Evolutionary conservation across 1,139 yeast species (phyloP).

Genomic region (Yamadazyma triangularis): DNA sequence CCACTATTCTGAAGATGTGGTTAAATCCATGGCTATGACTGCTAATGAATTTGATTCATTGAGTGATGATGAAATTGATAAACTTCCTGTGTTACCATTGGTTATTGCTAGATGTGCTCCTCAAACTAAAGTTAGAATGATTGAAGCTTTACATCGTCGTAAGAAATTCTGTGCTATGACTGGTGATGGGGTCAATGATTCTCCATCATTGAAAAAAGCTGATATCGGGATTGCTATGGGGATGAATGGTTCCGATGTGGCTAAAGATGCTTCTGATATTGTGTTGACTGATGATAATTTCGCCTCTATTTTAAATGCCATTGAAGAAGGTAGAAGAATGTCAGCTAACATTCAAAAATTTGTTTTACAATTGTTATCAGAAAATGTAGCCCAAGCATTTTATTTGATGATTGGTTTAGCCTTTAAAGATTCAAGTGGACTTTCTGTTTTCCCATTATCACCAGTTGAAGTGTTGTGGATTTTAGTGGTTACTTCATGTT

Average conservation of each 20-base stretch:
- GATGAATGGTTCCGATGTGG: conserved; percentile 93
- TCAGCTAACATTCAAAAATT: conserved; percentile 76
- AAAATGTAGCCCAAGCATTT: conserved; percentile 74
- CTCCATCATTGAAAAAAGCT: conserved; percentile 94
- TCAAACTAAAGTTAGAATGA: conserved; percentile 91
- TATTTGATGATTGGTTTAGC: conserved; percentile 70
- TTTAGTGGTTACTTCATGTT: conserved; percentile 72
- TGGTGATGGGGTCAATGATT: conserved; percentile 98
- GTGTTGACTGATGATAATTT: conserved; percentile 81
- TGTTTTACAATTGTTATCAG: conserved; percentile 73
- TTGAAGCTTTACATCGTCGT: conserved; percentile 83
- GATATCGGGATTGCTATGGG: conserved; percentile 97
- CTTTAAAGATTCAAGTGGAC: conserved; percentile 54
- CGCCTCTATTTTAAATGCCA: conserved; percentile 71
- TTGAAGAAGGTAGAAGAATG: conserved; percentile 84
- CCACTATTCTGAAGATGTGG: conserved; percentile 59
- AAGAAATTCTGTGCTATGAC: conserved; percentile 97
- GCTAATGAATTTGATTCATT: conserved; percentile 96
- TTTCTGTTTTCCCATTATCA: conserved; percentile 71
- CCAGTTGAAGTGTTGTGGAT: conserved; percentile 83
- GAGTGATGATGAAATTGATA: conserved; percentile 89
- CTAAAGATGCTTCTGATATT: conserved; percentile 94
- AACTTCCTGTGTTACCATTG: conserved; percentile 65
- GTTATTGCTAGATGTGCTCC: conserved; percentile 91
- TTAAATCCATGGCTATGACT: conserved; percentile 70